phyloP scores from a whole-genome alignment of 139 green algal species.

The Ulvella scutata region DNA sequence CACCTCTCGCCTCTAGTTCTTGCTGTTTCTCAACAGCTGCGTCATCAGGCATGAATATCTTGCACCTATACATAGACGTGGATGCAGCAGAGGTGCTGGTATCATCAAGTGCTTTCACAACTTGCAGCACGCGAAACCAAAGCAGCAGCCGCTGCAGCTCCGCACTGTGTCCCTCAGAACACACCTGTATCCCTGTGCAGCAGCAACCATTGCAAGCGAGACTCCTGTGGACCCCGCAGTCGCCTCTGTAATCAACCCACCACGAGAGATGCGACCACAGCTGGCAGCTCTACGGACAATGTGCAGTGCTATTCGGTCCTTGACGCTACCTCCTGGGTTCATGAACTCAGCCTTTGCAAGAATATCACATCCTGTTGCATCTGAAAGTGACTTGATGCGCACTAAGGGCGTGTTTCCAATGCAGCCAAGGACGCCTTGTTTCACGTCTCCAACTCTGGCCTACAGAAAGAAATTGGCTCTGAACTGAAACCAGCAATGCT shows the following conservation, averaged over 20 bases:
- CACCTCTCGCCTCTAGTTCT: conserved; percentile 48
- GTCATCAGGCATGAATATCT: conserved; percentile 85
- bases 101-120: conserved; percentile 2
- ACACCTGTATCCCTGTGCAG: neutral
- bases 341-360: conserved; percentile 81
- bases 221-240: conserved; percentile 79
- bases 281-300: conserved; percentile 60
- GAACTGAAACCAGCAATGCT: no score
- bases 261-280: conserved; percentile 30
- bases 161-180: neutral
- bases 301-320: conserved; percentile 78
- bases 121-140: neutral
- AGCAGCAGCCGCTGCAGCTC: neutral
- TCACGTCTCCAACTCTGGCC: no score
- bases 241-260: conserved; percentile 80
- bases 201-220: conserved; percentile 59
- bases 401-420: conserved; percentile 78
- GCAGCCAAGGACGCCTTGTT: conserved; percentile 31
- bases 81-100: neutral
- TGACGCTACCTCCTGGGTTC: conserved; percentile 80
- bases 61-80: conserved; percentile 21
- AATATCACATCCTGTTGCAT: conserved; percentile 67
- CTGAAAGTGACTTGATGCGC: conserved; percentile 45
- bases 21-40: conserved; percentile 71
- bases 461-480: no score